These are phyloP conservation scores for Aspergillus ostianus DNA, from an alignment of 495 filamentous ascomycete genomes.

Conservation along the genomic window DNA sequence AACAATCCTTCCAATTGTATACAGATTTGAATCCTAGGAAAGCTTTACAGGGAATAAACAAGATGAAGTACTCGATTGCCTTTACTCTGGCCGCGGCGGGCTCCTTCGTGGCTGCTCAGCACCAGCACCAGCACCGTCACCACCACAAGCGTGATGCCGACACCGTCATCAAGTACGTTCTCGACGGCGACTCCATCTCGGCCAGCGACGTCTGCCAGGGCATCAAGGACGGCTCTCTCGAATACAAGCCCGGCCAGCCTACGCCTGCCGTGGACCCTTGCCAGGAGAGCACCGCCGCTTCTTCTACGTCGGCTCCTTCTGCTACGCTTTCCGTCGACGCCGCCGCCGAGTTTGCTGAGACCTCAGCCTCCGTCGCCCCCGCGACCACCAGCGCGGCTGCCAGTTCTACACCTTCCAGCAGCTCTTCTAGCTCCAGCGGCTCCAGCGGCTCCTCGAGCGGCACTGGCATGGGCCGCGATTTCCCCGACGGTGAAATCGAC, in stretches of 20 bases:
- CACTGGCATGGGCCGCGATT: slow-evolving; percentile 61
- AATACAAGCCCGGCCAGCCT: slow-evolving; percentile 35
- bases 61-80: slow-evolving; percentile 48
- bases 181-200: slow-evolving; percentile 55
- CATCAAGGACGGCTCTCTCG: slow-evolving; percentile 52
- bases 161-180: slow-evolving; percentile 57
- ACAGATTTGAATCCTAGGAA: slow-evolving; percentile 2
- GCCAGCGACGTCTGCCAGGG: slow-evolving; percentile 59
- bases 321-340: slow-evolving; percentile 24
- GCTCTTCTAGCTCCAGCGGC: slow-evolving; percentile 15
- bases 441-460: slow-evolving; percentile 26
- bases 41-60: slow-evolving; percentile 12
- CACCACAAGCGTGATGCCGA: slow-evolving; percentile 40
- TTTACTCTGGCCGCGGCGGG: slow-evolving; percentile 47
- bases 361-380: slow-evolving; percentile 21
- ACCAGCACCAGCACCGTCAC: slow-evolving; percentile 44
- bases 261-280: slow-evolving; percentile 33
- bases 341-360: slow-evolving; percentile 32
- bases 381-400: slow-evolving; percentile 21
- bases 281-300: slow-evolving; percentile 19
- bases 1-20: not conserved
- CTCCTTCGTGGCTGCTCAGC: slow-evolving; percentile 44
- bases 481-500: slow-evolving; percentile 72
- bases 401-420: slow-evolving; percentile 18
- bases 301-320: slow-evolving; percentile 20